Percentiles rank a stretch among this genome's conserved stretches.
Conservation (phyloP, 1,284 basidiomycete genomes). For the Heterobasidion irregulare region DNA sequence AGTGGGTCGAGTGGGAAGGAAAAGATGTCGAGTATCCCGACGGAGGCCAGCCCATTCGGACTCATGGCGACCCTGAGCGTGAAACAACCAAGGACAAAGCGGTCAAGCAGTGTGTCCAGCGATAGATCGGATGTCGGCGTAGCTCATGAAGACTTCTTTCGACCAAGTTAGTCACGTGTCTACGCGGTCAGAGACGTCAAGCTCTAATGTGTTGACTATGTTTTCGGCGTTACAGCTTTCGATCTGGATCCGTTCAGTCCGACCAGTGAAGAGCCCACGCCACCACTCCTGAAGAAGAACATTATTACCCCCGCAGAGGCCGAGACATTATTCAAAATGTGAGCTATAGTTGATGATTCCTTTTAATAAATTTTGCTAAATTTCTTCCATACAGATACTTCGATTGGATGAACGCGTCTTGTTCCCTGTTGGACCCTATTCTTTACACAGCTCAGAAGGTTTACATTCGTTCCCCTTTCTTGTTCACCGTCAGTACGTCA, state of each 20-base stretch:
- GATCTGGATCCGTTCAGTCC: slow-evolving; percentile 30
- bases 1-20: slow-evolving; percentile 13
- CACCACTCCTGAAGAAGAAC: slow-evolving; percentile 62
- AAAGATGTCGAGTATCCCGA: slow-evolving; percentile 49
- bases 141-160: slow-evolving; percentile 58
- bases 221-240: slow-evolving; percentile 27
- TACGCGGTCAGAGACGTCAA: too few relatives aligned
- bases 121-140: slow-evolving; percentile 44
- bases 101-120: slow-evolving; percentile 21
- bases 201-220: background rate
- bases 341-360: slow-evolving; percentile 16
- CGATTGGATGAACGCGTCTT: slow-evolving; percentile 65
- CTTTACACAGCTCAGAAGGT: slow-evolving; percentile 69
- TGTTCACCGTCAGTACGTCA: slow-evolving; percentile 75
- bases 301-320: slow-evolving; percentile 67
- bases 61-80: slow-evolving; percentile 58
- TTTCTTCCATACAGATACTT: slow-evolving; percentile 45
- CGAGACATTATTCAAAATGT: slow-evolving; percentile 76
- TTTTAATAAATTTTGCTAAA: slow-evolving; percentile 4
- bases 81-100: slow-evolving; percentile 32
- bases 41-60: slow-evolving; percentile 57
- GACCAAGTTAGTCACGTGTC: slow-evolving; percentile 36
- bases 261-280: slow-evolving; percentile 31
- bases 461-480: slow-evolving; percentile 68
- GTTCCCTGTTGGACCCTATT: slow-evolving; percentile 65